Percentiles rank a stretch among this genome's conserved stretches.
phyloP scores from a whole-genome alignment of 176 grass and related monocot species.

The Zizania latifolia region DNA sequence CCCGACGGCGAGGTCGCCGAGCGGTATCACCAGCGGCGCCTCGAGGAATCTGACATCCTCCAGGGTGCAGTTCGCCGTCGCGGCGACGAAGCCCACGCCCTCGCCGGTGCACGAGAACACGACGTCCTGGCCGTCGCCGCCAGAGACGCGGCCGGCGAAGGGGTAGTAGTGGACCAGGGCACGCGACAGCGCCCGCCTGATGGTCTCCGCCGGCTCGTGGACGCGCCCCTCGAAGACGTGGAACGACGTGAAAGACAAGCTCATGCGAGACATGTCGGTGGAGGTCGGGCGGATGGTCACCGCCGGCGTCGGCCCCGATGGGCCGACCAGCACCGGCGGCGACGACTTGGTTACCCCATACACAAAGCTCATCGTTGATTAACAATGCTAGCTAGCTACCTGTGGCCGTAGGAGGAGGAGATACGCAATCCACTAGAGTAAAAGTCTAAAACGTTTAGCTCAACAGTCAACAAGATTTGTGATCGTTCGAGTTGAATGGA shows the following conservation, averaged over 20 bases:
- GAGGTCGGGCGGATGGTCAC: constrained; percentile 13
- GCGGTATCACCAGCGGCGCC: not conserved
- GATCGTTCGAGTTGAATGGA: no score
- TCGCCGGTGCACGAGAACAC: not conserved
- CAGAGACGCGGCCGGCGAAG: constrained; percentile 23
- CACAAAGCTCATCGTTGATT: not conserved
- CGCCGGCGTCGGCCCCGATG: constrained; percentile 12
- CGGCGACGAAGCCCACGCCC: not conserved
- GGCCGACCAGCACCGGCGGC: constrained; percentile 5
- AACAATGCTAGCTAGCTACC: no score
- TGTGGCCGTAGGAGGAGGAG: no score
- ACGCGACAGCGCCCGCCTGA: not conserved
- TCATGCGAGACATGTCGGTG: not conserved
- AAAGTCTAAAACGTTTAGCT: no score
- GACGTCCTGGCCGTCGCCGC: not conserved
- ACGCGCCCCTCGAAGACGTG: constrained; percentile 3
- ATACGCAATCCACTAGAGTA: no score
- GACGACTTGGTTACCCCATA: constrained; percentile 1
- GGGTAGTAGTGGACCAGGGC: constrained; percentile 41
- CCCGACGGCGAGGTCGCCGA: not conserved
- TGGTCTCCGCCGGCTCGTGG: not conserved
- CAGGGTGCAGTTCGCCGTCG: not conserved
- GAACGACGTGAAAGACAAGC: not conserved
- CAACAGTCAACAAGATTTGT: no score
- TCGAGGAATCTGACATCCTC: not conserved